Conservation (phyloP, 495 filamentous ascomycete species). For the Elasticomyces elasticus region DNA sequence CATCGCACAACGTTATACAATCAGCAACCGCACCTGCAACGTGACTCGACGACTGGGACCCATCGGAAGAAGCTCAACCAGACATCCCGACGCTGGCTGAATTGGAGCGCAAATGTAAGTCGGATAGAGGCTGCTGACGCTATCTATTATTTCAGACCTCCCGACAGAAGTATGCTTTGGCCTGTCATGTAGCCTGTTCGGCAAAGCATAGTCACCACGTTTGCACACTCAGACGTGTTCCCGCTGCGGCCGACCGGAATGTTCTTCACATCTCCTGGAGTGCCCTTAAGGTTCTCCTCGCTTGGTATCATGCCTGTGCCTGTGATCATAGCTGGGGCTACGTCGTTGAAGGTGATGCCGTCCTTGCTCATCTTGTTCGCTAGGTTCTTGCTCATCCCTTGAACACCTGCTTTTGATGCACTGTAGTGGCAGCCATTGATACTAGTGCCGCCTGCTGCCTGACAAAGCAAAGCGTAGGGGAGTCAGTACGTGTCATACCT, state of each 20-base stretch:
- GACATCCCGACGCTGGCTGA: no score
- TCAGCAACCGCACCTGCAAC: no score
- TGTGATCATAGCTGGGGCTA: conserved; percentile 66
- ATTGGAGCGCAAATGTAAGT: neutral
- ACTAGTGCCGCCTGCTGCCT: conserved; percentile 54
- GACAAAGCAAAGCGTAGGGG: no score
- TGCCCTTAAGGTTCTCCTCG: conserved; percentile 20
- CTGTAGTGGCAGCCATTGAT: conserved; percentile 54
- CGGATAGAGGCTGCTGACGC: neutral
- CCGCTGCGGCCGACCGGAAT: conserved; percentile 58
- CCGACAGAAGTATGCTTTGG: conserved; percentile 28
- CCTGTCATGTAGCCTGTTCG: conserved; percentile 55
- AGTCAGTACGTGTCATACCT: no score
- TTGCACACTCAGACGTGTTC: conserved; percentile 56
- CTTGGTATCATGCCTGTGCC: conserved; percentile 34
- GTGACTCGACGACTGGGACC: no score
- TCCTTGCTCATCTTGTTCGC: conserved; percentile 49
- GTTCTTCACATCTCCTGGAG: conserved; percentile 27
- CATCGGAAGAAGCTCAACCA: no score
- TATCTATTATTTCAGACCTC: conserved; percentile 24
- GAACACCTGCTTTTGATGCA: conserved; percentile 53
- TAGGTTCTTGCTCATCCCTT: conserved; percentile 57
- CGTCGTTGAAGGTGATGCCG: conserved; percentile 65
- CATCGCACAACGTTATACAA: no score
- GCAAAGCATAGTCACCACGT: conserved; percentile 57